Evolutionary conservation across 805 yeast species (phyloP).

Genomic region (Starmerella vaccinii): DNA sequence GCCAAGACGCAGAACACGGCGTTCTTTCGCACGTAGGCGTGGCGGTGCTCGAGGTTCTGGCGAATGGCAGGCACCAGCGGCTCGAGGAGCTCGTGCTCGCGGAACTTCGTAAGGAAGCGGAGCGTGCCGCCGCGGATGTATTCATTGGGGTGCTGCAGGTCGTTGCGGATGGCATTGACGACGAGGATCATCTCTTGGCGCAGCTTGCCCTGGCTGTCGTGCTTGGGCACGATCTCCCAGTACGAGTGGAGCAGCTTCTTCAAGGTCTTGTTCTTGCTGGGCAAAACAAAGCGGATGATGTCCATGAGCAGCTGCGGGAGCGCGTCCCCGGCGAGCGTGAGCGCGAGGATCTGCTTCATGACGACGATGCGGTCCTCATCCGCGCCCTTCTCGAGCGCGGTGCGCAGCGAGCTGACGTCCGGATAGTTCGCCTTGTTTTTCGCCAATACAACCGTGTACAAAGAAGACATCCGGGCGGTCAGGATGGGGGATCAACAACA

Average conservation of each 20-base stretch:
- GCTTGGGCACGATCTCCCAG: slow-evolving; percentile 96
- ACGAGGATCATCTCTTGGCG: slow-evolving; percentile 98
- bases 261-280: slow-evolving; percentile 79
- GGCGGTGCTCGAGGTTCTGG: slow-evolving; percentile 87
- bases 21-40: slow-evolving; percentile 94
- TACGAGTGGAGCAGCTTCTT: slow-evolving; percentile 87
- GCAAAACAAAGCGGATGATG: slow-evolving; percentile 94
- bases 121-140: slow-evolving; percentile 91
- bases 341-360: slow-evolving; percentile 76
- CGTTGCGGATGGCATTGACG: slow-evolving; percentile 95
- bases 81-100: slow-evolving; percentile 87
- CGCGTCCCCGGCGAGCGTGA: slow-evolving; percentile 86
- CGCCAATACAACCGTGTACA: slow-evolving; percentile 20
- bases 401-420: slow-evolving; percentile 58
- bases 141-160: slow-evolving; percentile 95
- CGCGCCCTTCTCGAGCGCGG: slow-evolving; percentile 72
- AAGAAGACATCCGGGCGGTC: slow-evolving; percentile 14
- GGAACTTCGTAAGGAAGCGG: slow-evolving; percentile 79
- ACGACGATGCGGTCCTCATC: slow-evolving; percentile 82
- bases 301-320: slow-evolving; percentile 93
- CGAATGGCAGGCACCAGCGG: slow-evolving; percentile 90
- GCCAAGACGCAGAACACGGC: slow-evolving; percentile 87
- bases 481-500: background rate
- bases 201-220: slow-evolving; percentile 77
- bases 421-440: slow-evolving; percentile 10